These are phyloP conservation scores for Cardiospermum halicacabum DNA, from an alignment of 345 rosid species.

Conservation along the genomic window DNA sequence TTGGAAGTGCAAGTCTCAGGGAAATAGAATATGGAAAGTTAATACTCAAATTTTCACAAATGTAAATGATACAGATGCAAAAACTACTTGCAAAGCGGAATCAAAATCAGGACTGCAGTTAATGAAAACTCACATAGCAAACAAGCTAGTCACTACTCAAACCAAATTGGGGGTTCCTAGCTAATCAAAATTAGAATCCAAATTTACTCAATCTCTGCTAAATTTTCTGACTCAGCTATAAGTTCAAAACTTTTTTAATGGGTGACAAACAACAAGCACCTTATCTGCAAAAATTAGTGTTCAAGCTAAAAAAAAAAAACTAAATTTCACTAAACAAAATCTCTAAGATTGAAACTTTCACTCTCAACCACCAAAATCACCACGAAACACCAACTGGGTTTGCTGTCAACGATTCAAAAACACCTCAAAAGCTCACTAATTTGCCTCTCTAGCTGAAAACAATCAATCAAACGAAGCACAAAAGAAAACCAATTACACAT, in stretches of 20 bases:
- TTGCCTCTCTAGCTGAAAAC: neutral
- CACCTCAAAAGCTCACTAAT: neutral
- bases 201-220: neutral
- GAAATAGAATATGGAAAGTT: neutral
- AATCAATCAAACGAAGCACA: neutral
- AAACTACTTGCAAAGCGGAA: neutral
- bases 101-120: neutral
- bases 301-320: neutral
- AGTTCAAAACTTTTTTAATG: neutral
- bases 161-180: neutral
- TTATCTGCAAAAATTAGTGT: neutral
- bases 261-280: slow-evolving; percentile 9
- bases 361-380: neutral
- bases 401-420: neutral
- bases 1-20: neutral
- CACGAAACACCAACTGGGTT: neutral
- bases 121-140: neutral
- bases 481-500: neutral
- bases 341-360: neutral
- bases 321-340: neutral
- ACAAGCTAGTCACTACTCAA: neutral
- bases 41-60: neutral
- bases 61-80: neutral
- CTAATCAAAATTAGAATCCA: neutral
- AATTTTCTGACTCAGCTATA: neutral